Evolutionary conservation across 2,329 filamentous ascomycete species (phyloP).

Genomic region (Emydomyces testavorans): DNA sequence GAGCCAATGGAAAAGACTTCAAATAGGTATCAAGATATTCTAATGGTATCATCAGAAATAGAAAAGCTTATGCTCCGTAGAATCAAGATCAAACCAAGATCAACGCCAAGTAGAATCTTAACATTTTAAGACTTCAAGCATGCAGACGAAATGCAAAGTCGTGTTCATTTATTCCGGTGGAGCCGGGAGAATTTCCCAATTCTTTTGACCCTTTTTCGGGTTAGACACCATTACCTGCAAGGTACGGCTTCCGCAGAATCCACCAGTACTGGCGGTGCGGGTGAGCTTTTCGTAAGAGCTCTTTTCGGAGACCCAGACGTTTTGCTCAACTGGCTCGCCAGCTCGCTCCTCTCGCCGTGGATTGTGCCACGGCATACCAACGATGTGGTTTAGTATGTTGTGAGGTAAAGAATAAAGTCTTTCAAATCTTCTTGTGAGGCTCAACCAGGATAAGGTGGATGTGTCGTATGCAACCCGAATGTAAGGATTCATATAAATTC

Average conservation of each 20-base stretch:
- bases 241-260: slow-evolving; percentile 35
- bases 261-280: slow-evolving; percentile 34
- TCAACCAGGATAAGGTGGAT: slow-evolving; percentile 47
- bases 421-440: slow-evolving; percentile 53
- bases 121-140: too few species aligned
- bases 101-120: not conserved
- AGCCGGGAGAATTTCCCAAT: slow-evolving; percentile 36
- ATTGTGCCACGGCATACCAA: slow-evolving; percentile 49
- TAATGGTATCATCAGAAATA: slow-evolving; percentile 6
- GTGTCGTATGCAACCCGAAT: slow-evolving; percentile 58
- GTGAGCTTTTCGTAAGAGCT: slow-evolving; percentile 32
- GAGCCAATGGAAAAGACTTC: not conserved
- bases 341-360: slow-evolving; percentile 48
- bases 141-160: not conserved
- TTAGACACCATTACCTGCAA: slow-evolving; percentile 37
- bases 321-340: slow-evolving; percentile 39
- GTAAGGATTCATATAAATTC: slow-evolving; percentile 64
- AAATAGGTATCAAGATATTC: not conserved
- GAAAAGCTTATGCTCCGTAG: not conserved
- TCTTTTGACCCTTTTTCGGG: slow-evolving; percentile 33
- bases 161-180: slow-evolving; percentile 20
- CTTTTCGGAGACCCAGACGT: slow-evolving; percentile 32
- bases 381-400: slow-evolving; percentile 45
- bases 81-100: not conserved
- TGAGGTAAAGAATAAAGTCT: slow-evolving; percentile 51